Conservation (phyloP, 1,284 basidiomycete genomes). For the Pyrrhoderma lamaoense region DNA sequence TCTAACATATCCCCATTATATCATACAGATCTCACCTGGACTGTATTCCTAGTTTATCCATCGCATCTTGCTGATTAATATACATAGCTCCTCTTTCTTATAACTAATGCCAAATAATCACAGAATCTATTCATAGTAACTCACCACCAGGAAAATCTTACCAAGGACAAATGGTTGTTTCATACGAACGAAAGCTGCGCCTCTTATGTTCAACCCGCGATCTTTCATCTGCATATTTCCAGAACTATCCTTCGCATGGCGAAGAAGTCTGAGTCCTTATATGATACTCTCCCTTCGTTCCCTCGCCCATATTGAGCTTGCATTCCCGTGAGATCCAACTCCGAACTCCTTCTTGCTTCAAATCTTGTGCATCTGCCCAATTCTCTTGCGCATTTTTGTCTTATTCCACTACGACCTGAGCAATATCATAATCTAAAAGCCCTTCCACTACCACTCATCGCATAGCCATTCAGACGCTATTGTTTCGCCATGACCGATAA, state of each 20-base stretch:
- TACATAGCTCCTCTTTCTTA: background rate
- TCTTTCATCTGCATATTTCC: constrained; percentile 40
- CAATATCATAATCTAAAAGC: constrained; percentile 37
- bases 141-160: constrained; percentile 5
- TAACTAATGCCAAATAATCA: no score
- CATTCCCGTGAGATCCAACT: constrained; percentile 66
- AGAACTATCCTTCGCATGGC: constrained; percentile 38
- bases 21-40: background rate
- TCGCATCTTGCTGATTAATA: background rate
- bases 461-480: constrained; percentile 52
- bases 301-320: constrained; percentile 29
- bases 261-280: constrained; percentile 25
- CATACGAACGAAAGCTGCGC: constrained; percentile 46
- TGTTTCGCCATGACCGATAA: constrained; percentile 9
- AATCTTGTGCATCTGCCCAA: constrained; percentile 47
- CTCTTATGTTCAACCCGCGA: constrained; percentile 49
- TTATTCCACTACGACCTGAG: constrained; percentile 41
- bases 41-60: constrained; percentile 4
- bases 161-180: constrained; percentile 6
- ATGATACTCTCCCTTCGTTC: constrained; percentile 20
- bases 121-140: no score
- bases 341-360: constrained; percentile 57
- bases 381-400: constrained; percentile 32
- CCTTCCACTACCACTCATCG: constrained; percentile 36
- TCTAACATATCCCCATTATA: background rate